Base-by-base conservation (phyloP, 2,329 filamentous ascomycete genomes). In the Neoarthrinium moseri region DNA sequence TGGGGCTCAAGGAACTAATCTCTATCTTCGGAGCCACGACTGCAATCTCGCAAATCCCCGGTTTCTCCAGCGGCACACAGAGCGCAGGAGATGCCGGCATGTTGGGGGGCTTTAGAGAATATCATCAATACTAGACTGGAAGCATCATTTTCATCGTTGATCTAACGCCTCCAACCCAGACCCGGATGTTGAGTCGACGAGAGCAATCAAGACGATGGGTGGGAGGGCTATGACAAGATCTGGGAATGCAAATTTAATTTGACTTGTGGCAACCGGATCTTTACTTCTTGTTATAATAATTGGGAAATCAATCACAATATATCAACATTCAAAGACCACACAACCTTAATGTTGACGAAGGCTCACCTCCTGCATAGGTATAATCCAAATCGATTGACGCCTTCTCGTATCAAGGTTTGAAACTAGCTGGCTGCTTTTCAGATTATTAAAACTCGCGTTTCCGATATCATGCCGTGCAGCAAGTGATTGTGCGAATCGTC, bases 231-330 rank as follows among this genome's bases (percentile, higher is more conserved):
- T 8, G 26, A 29, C 26, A 29, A 7, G 26, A 8, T 29, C 26
- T 29, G 8, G 26, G 26, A 29, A 29, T 7, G 26, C 26, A 29
- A 8, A n/a, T n/a, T 8, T 29, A 7, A 29, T 8, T 7, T n/a
- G 8, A 29, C 8, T n/a, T 29, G 26, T 29, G n/a, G n/a, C n/a
- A n/a, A n/a, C n/a, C n/a, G 26, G 15, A 37, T 8, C 10, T 37
- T 37, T n/a, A n/a, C 18, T 20, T 11, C 35, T 13, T 37, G 35
- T 23, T 18, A 37, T 37, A 37, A 37, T 37, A 37, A 8, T 37
- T 37, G 18, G 22, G 35, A 37, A 15, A 37, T 37, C 20, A 37
- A 8, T 21, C 10, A 23, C 7, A 37, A 10, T 23, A 37, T 35
- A 15, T 15, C 11, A 18, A 29, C 8, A n/a, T 29, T n/a, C n/a